Evolutionary conservation across 371 early-diverging fungal genomes (phyloP).

Genomic region (Saksenaea oblongispora): DNA sequence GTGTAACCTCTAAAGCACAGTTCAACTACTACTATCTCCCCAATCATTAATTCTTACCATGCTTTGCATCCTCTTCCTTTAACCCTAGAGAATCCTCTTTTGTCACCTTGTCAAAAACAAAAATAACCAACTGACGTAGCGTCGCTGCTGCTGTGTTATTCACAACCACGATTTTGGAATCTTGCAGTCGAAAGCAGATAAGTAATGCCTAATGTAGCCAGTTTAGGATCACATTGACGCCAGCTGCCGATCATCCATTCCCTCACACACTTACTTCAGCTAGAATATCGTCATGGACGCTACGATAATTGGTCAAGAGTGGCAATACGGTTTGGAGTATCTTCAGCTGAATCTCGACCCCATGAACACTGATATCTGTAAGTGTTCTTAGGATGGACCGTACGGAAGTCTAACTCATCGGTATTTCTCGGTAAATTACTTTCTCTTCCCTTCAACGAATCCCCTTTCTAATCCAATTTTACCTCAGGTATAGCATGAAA

Average conservation of each 20-base stretch:
- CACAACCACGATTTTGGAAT: conserved; percentile 84
- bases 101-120: conserved; percentile 91
- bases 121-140: conserved; percentile 87
- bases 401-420: conserved; percentile 58
- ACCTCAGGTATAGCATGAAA: conserved; percentile 86
- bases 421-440: background rate
- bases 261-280: conserved; percentile 63
- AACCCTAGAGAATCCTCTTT: conserved; percentile 57
- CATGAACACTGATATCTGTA: conserved; percentile 69
- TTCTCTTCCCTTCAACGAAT: background rate
- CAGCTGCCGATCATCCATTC: background rate
- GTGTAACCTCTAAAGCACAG: conserved; percentile 16
- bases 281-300: conserved; percentile 78
- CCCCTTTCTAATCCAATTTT: conserved; percentile 9
- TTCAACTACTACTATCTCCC: conserved; percentile 1
- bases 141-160: conserved; percentile 96
- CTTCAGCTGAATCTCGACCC: conserved; percentile 91
- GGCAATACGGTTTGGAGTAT: conserved; percentile 91
- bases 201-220: conserved; percentile 63
- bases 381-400: conserved; percentile 71
- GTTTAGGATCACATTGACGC: background rate
- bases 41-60: conserved; percentile 34
- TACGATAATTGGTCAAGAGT: conserved; percentile 80
- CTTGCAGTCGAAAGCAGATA: conserved; percentile 89
- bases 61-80: conserved; percentile 28